phyloP scores from a whole-genome alignment of 805 yeast genomes.

The Cyberlindnera veronae region DNA sequence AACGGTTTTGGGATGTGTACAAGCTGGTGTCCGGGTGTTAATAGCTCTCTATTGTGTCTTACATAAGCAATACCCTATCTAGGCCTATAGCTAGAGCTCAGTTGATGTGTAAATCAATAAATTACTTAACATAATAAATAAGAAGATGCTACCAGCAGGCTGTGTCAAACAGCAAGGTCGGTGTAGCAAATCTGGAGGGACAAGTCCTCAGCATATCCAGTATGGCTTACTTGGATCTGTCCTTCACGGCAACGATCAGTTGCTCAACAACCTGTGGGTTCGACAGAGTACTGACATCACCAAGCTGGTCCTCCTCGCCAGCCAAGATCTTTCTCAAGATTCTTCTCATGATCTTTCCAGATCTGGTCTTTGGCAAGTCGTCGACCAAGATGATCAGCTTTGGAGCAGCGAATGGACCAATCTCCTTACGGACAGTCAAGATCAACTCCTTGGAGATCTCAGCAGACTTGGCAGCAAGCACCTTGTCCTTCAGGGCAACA shows the following conservation, averaged over 20 bases:
- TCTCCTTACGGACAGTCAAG: conserved; percentile 69
- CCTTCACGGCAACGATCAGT: conserved; percentile 48
- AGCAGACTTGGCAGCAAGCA: conserved; percentile 25
- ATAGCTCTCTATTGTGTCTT: too few species aligned
- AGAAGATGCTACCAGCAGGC: too few species aligned
- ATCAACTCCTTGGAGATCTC: conserved; percentile 58
- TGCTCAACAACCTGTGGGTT: conserved; percentile 73
- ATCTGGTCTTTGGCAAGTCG: conserved; percentile 82
- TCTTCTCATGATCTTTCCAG: conserved; percentile 87
- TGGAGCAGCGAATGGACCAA: conserved; percentile 87
- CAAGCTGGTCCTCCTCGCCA: conserved; percentile 75
- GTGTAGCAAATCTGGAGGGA: too few species aligned
- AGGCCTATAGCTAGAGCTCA: too few species aligned
- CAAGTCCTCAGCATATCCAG: too few species aligned
- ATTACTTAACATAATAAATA: too few species aligned
- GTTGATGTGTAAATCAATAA: too few species aligned
- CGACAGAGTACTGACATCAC: conserved; percentile 74
- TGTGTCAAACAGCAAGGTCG: too few species aligned
- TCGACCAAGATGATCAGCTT: conserved; percentile 66
- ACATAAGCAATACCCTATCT: too few species aligned
- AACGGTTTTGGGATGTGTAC: too few species aligned
- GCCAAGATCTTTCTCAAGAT: conserved; percentile 74
- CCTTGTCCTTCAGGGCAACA: conserved; percentile 61
- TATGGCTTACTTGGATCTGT: conserved; percentile 4
- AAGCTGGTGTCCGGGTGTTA: too few species aligned